These are phyloP conservation scores for Phaffomyces opuntiae DNA, from an alignment of 805 yeast genomes.

Conservation along the genomic window DNA sequence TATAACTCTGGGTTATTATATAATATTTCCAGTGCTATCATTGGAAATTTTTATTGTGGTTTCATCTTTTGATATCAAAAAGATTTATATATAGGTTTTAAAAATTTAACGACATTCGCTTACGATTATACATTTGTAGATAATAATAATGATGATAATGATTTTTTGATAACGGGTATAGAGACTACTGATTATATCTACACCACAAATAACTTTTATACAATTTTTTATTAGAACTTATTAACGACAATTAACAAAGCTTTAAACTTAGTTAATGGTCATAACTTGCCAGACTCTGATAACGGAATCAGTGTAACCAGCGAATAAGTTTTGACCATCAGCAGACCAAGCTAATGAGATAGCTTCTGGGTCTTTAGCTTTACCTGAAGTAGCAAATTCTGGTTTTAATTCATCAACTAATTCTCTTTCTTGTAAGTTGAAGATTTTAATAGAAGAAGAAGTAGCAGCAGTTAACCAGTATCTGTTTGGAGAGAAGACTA, in stretches of 20 bases:
- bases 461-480: slow-evolving; percentile 99
- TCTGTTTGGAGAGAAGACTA: slow-evolving; percentile 99
- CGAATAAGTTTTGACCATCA: slow-evolving; percentile 98
- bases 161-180: too few species aligned
- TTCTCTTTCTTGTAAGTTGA: slow-evolving; percentile 91
- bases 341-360: slow-evolving; percentile 99
- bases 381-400: slow-evolving; percentile 82
- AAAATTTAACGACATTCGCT: slow-evolving; percentile 2
- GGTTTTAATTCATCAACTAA: slow-evolving; percentile 97
- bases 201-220: slow-evolving; percentile 1
- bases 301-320: slow-evolving; percentile 99
- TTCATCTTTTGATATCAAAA: too few species aligned
- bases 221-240: slow-evolving; percentile 1
- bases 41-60: too few species aligned
- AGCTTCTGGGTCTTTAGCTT: slow-evolving; percentile 97
- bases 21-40: too few species aligned
- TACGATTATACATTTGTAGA: not conserved
- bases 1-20: too few species aligned
- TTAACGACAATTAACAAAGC: slow-evolving; percentile 6
- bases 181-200: not conserved
- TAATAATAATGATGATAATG: too few species aligned
- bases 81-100: not conserved
- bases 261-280: slow-evolving; percentile 42
- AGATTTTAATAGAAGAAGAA: slow-evolving; percentile 94
- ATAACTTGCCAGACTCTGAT: slow-evolving; percentile 99